phyloP scores from a whole-genome alignment of 176 grass and related monocot species.

The Phragmites australis region DNA sequence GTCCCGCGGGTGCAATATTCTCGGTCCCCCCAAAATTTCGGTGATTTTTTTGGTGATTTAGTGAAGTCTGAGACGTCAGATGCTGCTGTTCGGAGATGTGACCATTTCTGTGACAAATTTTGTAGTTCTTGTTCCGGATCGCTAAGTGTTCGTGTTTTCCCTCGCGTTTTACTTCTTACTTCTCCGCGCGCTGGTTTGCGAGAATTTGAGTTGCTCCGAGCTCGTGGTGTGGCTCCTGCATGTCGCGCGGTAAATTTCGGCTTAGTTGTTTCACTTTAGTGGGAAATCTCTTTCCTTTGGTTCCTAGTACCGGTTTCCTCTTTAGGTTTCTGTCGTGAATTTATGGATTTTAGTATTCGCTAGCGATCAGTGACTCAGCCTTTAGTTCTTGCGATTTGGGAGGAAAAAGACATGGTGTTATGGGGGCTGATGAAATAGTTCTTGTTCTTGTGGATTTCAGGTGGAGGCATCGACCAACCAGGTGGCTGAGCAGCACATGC shows the following conservation, averaged over 20 bases:
- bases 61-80: too few species aligned
- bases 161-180: neutral
- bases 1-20: neutral
- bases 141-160: neutral
- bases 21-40: neutral
- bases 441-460: slow-evolving; percentile 44
- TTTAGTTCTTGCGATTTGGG: neutral
- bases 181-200: neutral
- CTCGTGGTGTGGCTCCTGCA: neutral
- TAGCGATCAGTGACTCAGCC: neutral
- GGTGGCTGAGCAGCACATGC: slow-evolving; percentile 69
- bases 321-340: neutral
- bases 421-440: neutral
- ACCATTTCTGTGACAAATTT: neutral
- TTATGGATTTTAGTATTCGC: neutral
- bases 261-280: neutral
- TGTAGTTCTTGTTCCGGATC: slow-evolving; percentile 3
- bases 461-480: slow-evolving; percentile 95
- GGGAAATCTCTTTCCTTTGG: neutral
- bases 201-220: neutral
- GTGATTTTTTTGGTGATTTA: neutral
- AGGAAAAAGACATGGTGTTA: neutral
- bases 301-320: neutral
- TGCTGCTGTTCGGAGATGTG: neutral
- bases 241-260: neutral